Base-by-base conservation (phyloP, 345 rosid genomes). In the Hibiscus mutabilis region DNA sequence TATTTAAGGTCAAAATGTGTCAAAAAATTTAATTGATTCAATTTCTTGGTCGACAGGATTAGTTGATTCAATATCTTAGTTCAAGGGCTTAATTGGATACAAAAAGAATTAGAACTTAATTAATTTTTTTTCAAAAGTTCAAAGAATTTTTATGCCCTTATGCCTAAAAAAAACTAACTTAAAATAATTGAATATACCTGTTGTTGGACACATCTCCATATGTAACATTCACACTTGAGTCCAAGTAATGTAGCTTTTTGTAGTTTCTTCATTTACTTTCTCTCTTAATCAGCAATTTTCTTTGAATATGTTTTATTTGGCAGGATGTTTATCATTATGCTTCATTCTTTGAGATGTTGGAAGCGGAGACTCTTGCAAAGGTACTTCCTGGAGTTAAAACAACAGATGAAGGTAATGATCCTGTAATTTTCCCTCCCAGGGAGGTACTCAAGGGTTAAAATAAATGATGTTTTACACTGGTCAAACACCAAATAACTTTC, bases 311-410 rank as follows among this genome's bases (percentile, higher is more conserved):
- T 55, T 76, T 77, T 57, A 15, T 64, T 56, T 57, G 68, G 71
- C 85, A 88, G 97, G 91, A 75, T 47, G 82, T 84, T 73, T 77
- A 3, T 49, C 74, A 35, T 12, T 89, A 89, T 85, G 70, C 73
- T 72, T 89, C 93, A 40, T 91, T 89, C 79, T 77, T 40, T 0
- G 87, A 89, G 73, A 90, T 89, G 93, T 75, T 93, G 79, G 81
- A 77, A 79, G 79, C 68, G 29, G 92, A 93, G 71, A 60, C 79
- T 74, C 91, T 88, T 73, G 47, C 74, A 29, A 73, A 83, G 75
- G 85, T 89, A 75, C 92, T 93, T 75, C 92, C 97, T 6, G 91
- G 91, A 51, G 80, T 81, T 55, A 73, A 84, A 79, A 82, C 82
- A 72, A 75, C 84, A 46, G 86, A 86, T 69, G 96, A 84, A 82